Evolutionary conservation across 805 yeast species (phyloP).

Genomic region (Scheffersomyces coipomensis): DNA sequence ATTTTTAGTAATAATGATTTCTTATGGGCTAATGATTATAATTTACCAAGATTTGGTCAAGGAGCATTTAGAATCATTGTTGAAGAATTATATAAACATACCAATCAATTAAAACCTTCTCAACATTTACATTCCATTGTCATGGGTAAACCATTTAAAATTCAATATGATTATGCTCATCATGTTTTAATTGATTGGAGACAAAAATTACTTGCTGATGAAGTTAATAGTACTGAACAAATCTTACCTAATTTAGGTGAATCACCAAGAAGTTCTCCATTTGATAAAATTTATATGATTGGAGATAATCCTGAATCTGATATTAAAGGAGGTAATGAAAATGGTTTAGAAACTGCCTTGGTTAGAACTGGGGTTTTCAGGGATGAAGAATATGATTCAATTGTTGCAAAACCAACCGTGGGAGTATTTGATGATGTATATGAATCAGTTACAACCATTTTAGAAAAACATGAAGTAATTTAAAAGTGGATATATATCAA

Average conservation of each 20-base stretch:
- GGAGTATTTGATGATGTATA: conserved; percentile 52
- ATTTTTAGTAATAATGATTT: conserved; percentile 82
- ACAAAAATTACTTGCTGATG: conserved; percentile 25
- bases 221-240: conserved; percentile 15
- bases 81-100: conserved; percentile 56
- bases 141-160: conserved; percentile 77
- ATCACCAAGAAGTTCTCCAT: conserved; percentile 30
- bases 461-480: conserved; percentile 2
- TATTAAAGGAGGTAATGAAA: conserved; percentile 80
- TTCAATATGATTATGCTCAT: conserved; percentile 83
- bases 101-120: conserved; percentile 41
- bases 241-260: conserved; percentile 45
- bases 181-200: conserved; percentile 62
- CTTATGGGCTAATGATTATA: conserved; percentile 83
- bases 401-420: conserved; percentile 43
- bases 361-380: conserved; percentile 86
- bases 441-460: conserved; percentile 33
- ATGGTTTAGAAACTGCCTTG: conserved; percentile 87
- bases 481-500: not conserved
- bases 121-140: conserved; percentile 50
- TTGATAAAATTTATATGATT: conserved; percentile 80
- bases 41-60: conserved; percentile 81
- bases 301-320: conserved; percentile 97
- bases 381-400: conserved; percentile 48
- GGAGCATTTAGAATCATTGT: conserved; percentile 75